Evolutionary conservation across 768 basidiomycete genomes (phyloP).

Genomic region (Fomitopsis pulvina): DNA sequence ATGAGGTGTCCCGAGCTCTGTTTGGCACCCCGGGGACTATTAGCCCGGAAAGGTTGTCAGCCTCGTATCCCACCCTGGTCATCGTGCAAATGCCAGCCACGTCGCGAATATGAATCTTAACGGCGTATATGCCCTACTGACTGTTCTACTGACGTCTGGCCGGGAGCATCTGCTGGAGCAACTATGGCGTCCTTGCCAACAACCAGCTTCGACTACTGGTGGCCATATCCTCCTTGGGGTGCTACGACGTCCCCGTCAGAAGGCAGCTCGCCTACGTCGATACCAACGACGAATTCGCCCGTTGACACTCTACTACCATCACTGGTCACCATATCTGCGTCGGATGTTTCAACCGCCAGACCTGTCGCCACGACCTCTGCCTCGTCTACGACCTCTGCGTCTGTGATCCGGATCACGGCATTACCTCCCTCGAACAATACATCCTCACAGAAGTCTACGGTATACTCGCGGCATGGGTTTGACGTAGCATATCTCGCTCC

Average conservation of each 20-base stretch:
- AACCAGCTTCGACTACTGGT: slow-evolving; percentile 25
- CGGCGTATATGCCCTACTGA: no score
- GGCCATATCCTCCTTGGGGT: slow-evolving; percentile 27
- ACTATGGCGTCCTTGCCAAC: slow-evolving; percentile 1
- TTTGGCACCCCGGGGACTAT: no score
- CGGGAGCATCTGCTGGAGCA: no score
- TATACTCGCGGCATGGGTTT: slow-evolving; percentile 6
- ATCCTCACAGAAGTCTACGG: slow-evolving; percentile 3
- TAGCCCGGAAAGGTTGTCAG: no score
- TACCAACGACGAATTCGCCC: background rate
- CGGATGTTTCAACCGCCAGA: background rate
- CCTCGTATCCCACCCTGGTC: no score
- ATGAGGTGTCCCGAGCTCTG: no score
- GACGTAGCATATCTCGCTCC: slow-evolving; percentile 24
- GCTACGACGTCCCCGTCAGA: background rate
- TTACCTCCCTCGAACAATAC: slow-evolving; percentile 19
- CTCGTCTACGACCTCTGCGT: slow-evolving; percentile 2
- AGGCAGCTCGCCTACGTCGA: background rate
- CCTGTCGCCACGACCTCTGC: background rate
- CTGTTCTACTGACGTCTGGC: background rate
- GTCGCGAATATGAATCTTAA: no score
- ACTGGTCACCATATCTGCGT: background rate
- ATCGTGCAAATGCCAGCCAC: no score
- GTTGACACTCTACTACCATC: background rate
- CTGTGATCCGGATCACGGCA: slow-evolving; percentile 18